Evolutionary conservation across 2,329 filamentous ascomycete species (phyloP), one percentile per base, ranked within the genome.

Genomic region (Aureobasidium sp.): DNA sequence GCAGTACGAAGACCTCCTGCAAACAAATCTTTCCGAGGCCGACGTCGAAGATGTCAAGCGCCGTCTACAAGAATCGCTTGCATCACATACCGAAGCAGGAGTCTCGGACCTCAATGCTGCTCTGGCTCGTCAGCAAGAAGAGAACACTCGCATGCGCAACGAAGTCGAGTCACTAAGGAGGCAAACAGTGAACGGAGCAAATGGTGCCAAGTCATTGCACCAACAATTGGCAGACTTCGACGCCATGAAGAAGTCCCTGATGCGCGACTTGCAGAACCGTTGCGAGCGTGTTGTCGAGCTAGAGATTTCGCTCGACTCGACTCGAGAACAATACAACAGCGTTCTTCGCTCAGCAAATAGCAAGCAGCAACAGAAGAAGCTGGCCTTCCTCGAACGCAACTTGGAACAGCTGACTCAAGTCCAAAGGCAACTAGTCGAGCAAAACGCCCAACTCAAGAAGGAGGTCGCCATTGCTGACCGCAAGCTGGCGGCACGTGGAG

Each of bases 151-250:
- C 69, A 84, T 97, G 76, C 90, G 88, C 76, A 82, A 84, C 37
- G 84, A 92, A 37, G 86, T 96, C 51, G 89, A 95, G 47, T 88
- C 92, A 65, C 82, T 94, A 13, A 88, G 93, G 73, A 91, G 91
- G 79, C 69, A 71, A 80, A 83, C 55, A 82, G 83, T 67, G 29
- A 90, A 86, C 66, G 85, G 85, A 47, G 76, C 78, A 24, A 77
- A 80, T 57, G 76, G 87, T 72, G 79, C 85, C 62, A 96, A 96
- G 82, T 95, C 91, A 13, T 85, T 97, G 48, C 92, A 96, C 74
- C 93, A 99, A 78, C 94, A 97, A 78, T 96, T 99, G 75, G 90
- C 93, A 63, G 94, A 99, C 74, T 99, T 99, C 70, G 94, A 99
- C 76, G 89, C 91, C 64, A 99, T 99, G 92, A 99, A 99, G 86